Base-by-base conservation (phyloP, 352 stramenopile genomes). In the Globisporangium okanoganense region DNA sequence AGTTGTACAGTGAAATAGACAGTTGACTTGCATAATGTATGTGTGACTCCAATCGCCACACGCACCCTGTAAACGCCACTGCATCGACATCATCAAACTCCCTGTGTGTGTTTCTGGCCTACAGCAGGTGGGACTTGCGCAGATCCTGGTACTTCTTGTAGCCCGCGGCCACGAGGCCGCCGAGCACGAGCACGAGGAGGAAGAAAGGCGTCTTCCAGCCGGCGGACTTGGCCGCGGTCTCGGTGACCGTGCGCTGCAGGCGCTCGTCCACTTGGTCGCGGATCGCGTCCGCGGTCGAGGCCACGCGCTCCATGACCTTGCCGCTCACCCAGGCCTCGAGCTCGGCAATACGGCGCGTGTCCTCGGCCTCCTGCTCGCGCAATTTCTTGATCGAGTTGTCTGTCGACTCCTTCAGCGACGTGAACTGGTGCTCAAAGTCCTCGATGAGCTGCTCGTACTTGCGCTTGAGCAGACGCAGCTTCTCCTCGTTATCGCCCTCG, bases 61-160 rank as follows among this genome's bases (percentile, higher is more conserved):
- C 7, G 6, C 45, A 33, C 16, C 29, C 18, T 25, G 18, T 54
- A 52, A 24, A 36, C 47, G 7, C 31, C 22, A 29, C 45, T 35
- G 16, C 45, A 52, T 51, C 14, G 45, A 16, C 16, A 35, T n/a
- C 24, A 52, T 10, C 45, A 33, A 52, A 33, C 45, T 35, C 24
- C n/a, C 22, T n/a, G 20, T 14, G 49, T 58, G 56, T 49, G 24
- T 60, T 40, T 20, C 12, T 8, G 22, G 47, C 53, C 62, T 92
- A 94, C 58, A 94, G 72, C 66, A 94, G 83, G 75, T 94, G 85
- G 40, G 82, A 92, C 75, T 94, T 94, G 66, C 81, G 79, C 62
- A 94, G 66, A 58, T 93, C 81, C 65, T 94, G 83, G 76, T 94
- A 94, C 75, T 94, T 94, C 67, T 92, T 92, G 76, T 93, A 94